Conservation (phyloP, 768 basidiomycete species). For the Clitopilus hobsonii region DNA sequence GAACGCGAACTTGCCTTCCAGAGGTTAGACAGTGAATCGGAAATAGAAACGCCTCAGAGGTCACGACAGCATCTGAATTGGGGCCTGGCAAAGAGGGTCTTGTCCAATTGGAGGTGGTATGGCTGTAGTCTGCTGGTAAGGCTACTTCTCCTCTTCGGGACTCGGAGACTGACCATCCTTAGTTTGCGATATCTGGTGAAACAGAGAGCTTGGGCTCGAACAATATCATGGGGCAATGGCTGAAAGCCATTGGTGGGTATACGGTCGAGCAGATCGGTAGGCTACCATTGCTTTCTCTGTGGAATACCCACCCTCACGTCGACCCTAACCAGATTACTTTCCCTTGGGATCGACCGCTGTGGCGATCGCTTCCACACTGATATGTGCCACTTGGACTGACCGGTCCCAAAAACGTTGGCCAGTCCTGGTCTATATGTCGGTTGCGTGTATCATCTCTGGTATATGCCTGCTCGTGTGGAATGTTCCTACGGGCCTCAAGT, state of each 20-base stretch:
- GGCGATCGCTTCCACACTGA: constrained; percentile 56
- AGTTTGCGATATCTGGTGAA: constrained; percentile 67
- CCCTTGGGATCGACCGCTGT: constrained; percentile 64
- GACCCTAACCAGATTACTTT: constrained; percentile 27
- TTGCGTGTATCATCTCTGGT: constrained; percentile 47
- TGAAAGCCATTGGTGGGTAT: constrained; percentile 57
- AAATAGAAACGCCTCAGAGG: constrained; percentile 19
- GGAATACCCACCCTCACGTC: neutral
- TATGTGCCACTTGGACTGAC: constrained; percentile 65
- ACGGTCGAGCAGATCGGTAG: constrained; percentile 58
- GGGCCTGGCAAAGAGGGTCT: constrained; percentile 40
- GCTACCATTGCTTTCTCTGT: constrained; percentile 6
- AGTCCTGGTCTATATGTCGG: constrained; percentile 58
- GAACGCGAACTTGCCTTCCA: constrained; percentile 48
- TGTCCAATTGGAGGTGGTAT: constrained; percentile 65
- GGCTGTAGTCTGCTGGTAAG: constrained; percentile 59
- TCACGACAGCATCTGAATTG: constrained; percentile 39
- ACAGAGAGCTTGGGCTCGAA: constrained; percentile 67
- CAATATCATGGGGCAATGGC: constrained; percentile 71
- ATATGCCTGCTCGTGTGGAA: constrained; percentile 60
- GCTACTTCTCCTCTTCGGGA: constrained; percentile 3
- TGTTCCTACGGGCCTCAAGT: constrained; percentile 58
- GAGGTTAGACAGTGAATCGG: constrained; percentile 40
- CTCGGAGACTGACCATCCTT: neutral
- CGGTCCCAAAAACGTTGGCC: constrained; percentile 53